Conservation (phyloP, 2,329 filamentous ascomycete genomes). For the Capronia epimyces region DNA sequence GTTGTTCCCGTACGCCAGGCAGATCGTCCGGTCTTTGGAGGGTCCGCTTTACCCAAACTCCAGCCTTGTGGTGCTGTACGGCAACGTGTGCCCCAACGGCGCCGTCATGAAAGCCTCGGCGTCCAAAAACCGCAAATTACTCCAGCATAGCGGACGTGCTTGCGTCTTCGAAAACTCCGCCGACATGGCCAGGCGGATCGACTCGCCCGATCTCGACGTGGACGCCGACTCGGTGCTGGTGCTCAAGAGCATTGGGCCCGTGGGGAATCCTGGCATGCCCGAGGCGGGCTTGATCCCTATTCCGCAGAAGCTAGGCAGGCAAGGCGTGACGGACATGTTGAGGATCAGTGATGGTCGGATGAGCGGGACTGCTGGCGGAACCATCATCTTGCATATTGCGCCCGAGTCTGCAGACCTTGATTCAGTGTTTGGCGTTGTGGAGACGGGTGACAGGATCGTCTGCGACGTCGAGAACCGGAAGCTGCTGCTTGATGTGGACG, state of each 20-base stretch:
- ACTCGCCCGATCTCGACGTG: constrained; percentile 42
- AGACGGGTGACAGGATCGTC: constrained; percentile 45
- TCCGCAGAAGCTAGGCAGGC: constrained; percentile 44
- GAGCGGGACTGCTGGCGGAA: constrained; percentile 52
- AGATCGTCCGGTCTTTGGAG: constrained; percentile 43
- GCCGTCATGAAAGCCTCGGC: constrained; percentile 49
- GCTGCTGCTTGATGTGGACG: constrained; percentile 40
- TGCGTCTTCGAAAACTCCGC: constrained; percentile 47
- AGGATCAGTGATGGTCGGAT: constrained; percentile 52
- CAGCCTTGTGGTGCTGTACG: constrained; percentile 43
- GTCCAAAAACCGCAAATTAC: constrained; percentile 44
- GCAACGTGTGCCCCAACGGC: constrained; percentile 47
- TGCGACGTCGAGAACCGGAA: constrained; percentile 42
- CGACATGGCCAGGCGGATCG: constrained; percentile 45
- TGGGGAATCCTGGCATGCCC: constrained; percentile 51
- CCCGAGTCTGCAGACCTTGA: constrained; percentile 47
- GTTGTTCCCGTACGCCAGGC: constrained; percentile 38
- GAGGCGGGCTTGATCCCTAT: constrained; percentile 50
- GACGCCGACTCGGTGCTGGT: constrained; percentile 44
- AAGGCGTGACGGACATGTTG: constrained; percentile 51
- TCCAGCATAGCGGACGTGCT: constrained; percentile 43
- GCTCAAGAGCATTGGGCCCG: constrained; percentile 47
- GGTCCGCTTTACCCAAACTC: constrained; percentile 44
- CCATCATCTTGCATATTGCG: constrained; percentile 50
- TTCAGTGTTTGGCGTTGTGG: constrained; percentile 46